Evolutionary conservation across 148 eudicot species (phyloP), one percentile per base, ranked within the genome.

Genomic region (Diospyros lotus): DNA sequence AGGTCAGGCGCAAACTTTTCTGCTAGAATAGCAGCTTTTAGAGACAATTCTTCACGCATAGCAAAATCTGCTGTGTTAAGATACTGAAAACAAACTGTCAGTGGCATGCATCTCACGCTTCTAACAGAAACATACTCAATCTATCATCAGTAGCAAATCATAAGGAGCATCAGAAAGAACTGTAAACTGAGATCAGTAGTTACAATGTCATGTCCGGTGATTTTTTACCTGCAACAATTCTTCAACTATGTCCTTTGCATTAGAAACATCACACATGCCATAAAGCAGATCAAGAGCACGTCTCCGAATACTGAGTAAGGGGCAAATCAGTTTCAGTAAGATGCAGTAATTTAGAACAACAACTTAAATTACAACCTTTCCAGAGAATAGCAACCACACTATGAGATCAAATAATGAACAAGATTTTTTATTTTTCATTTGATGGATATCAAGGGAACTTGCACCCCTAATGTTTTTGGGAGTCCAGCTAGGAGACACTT

Each of bases 261-360:
- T 95, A 42, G 99, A 90, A 84, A 93, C 94, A 81, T 95, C 99
- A 78, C 99, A 95, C 98, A 95, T 95, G 75, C 99, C 99, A 85
- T 95, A 95, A 9, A 95, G 89, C 82, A 95, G 82, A 89, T 95
- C 99, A 80, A 95, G 92, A 74, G 99, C 97, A 80, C 99, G 97
- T 79, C 98, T 89, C 60, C 99, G 87, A n/a, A 95, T 95, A 85
- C 99, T 95, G 89, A 28, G 28, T 66, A 63, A 69, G 64, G 52
- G 39, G 71, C 28, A 84, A 56, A 72, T 12, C 71, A 65, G 39
- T 41, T 42, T 79, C 74, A 78, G 73, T 64, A 55, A 66, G 5
- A 46, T 61, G 59, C 53, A 70, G 58, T 78, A 61, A 42, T 53
- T 51, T 59, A 44, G 44, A 59, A 55, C 9, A 40, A 38, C 11